Evolutionary conservation across 768 basidiomycete species (phyloP).

Genomic region (Lyophyllum decastes): DNA sequence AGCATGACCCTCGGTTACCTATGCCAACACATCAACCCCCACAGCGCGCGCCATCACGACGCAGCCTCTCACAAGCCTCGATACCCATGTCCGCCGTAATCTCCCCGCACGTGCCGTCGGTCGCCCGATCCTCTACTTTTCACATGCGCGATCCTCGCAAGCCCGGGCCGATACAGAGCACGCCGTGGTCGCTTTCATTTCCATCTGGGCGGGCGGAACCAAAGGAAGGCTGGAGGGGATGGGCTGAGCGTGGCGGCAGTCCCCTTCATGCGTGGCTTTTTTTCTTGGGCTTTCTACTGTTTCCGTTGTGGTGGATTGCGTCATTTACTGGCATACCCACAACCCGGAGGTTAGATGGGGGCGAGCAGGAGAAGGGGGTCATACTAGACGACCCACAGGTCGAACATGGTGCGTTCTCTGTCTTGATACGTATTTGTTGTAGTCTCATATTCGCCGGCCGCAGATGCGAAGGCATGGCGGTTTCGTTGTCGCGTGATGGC

Average conservation of each 20-base stretch:
- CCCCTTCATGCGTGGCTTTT: constrained; percentile 78
- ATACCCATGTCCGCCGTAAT: constrained; percentile 80
- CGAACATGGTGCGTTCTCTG: constrained; percentile 49
- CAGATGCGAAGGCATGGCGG: constrained; percentile 78
- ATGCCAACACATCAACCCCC: constrained; percentile 19
- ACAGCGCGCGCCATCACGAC: constrained; percentile 41
- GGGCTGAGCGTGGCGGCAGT: constrained; percentile 53
- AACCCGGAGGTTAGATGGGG: constrained; percentile 63
- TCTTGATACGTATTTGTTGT: neutral
- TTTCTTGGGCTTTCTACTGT: constrained; percentile 70
- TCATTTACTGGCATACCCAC: constrained; percentile 53
- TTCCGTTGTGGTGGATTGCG: constrained; percentile 66
- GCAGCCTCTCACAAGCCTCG: constrained; percentile 69
- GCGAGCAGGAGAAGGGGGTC: constrained; percentile 65
- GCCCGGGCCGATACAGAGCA: constrained; percentile 57
- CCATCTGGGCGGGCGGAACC: constrained; percentile 33
- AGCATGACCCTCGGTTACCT: constrained; percentile 21
- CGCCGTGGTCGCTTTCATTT: constrained; percentile 63
- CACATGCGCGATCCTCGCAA: constrained; percentile 83
- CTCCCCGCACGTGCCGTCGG: constrained; percentile 76
- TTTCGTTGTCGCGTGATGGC: constrained; percentile 75
- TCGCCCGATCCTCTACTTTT: constrained; percentile 58
- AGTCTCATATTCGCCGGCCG: neutral
- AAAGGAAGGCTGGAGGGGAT: constrained; percentile 33
- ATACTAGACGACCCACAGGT: constrained; percentile 34